Conservation (phyloP, 176 grass and related monocot species). For the Rhynchospora pubera region DNA sequence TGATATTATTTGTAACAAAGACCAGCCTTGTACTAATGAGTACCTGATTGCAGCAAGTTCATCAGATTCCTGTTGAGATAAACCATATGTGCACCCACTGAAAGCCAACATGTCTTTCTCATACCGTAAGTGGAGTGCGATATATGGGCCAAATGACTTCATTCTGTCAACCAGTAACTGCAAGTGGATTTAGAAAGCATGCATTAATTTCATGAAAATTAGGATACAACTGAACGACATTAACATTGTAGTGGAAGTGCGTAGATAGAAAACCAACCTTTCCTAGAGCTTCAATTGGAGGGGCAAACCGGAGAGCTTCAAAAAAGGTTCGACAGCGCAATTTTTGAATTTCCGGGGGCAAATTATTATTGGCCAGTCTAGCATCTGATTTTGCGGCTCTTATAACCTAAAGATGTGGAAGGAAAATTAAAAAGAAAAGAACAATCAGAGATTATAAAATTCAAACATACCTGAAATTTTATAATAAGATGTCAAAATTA, state of each 20-base stretch:
- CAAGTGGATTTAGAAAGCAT: conserved; percentile 6
- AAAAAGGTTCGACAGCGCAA: conserved; percentile 87
- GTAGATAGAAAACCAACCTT: conserved; percentile 38
- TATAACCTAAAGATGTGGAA: conserved; percentile 53
- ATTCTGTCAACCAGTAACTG: conserved; percentile 94
- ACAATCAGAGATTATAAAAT: conserved; percentile 29
- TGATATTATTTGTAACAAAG: neutral
- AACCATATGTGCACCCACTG: conserved; percentile 92
- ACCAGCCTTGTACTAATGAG: neutral
- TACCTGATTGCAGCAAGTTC: conserved; percentile 81
- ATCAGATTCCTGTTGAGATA: conserved; percentile 67
- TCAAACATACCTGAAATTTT: neutral
- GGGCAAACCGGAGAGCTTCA: conserved; percentile 67
- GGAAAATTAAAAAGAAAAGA: neutral
- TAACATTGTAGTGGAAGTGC: neutral
- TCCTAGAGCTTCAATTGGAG: conserved; percentile 76
- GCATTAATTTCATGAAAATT: neutral
- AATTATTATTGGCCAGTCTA: conserved; percentile 90
- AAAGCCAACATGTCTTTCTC: conserved; percentile 99
- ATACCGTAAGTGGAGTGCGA: conserved; percentile 97
- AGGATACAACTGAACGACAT: neutral
- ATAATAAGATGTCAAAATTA: conserved; percentile 22
- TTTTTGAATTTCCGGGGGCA: conserved; percentile 88
- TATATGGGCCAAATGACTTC: conserved; percentile 79
- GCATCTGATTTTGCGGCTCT: conserved; percentile 97